Conservation (phyloP, 1,284 basidiomycete genomes). For the Apiotrichum siamense region DNA sequence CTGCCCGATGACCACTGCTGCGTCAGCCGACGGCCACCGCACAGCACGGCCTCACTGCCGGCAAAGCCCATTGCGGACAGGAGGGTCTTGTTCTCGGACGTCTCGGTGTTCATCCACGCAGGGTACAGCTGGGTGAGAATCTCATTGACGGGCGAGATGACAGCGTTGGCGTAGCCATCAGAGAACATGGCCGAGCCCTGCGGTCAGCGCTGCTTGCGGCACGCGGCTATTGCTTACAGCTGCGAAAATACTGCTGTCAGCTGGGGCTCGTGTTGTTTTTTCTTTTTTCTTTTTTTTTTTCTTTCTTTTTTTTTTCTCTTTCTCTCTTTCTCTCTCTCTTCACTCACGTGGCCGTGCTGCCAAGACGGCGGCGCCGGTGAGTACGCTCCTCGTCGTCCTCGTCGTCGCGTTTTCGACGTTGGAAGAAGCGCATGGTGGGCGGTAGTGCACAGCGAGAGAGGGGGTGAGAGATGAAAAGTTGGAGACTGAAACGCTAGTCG, state of each 20-base stretch:
- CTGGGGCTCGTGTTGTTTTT: not conserved
- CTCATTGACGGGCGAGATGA: slow-evolving; percentile 54
- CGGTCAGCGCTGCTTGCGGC: not conserved
- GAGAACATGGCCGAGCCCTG: slow-evolving; percentile 75
- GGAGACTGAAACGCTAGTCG: too few species aligned
- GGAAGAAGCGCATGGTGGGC: too few species aligned
- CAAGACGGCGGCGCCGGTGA: too few species aligned
- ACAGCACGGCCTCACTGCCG: slow-evolving; percentile 52
- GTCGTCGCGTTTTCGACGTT: too few species aligned
- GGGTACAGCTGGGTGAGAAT: slow-evolving; percentile 64
- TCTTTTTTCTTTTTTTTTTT: too few species aligned
- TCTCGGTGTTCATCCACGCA: slow-evolving; percentile 50
- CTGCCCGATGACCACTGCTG: slow-evolving; percentile 13
- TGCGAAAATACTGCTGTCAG: not conserved
- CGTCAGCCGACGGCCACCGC: not conserved
- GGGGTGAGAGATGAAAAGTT: too few species aligned
- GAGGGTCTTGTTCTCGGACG: slow-evolving; percentile 53
- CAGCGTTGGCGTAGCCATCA: slow-evolving; percentile 73
- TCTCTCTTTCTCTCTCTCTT: too few species aligned
- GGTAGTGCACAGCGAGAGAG: too few species aligned
- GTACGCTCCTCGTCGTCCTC: too few species aligned
- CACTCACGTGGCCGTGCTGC: too few species aligned
- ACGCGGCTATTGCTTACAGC: not conserved
- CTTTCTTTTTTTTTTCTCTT: too few species aligned
- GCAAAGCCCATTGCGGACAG: slow-evolving; percentile 64